Conservation (phyloP, 2,329 filamentous ascomycete genomes). For the Sporothrix mexicana region DNA sequence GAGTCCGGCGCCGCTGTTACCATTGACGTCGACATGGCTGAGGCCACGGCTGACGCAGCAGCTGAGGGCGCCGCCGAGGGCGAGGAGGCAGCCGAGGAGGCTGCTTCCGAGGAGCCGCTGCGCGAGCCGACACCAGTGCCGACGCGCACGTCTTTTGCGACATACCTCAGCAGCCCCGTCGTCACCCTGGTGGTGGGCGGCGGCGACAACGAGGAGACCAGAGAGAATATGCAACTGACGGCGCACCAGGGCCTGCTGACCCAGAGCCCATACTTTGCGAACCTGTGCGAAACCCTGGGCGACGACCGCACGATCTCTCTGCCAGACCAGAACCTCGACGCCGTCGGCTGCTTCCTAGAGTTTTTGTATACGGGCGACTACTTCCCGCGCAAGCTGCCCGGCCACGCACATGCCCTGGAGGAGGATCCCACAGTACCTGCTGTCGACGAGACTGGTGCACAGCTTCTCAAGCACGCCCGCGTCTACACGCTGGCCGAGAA, state of each 20-base stretch:
- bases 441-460: conserved; percentile 78
- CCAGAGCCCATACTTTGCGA: conserved; percentile 76
- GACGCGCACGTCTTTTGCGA: conserved; percentile 55
- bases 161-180: conserved; percentile 71
- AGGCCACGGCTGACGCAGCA: conserved; percentile 6
- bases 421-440: conserved; percentile 67
- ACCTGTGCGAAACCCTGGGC: conserved; percentile 66
- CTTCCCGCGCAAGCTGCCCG: conserved; percentile 72
- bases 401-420: conserved; percentile 69
- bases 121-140: conserved; percentile 39
- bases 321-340: conserved; percentile 69
- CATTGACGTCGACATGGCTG: conserved; percentile 14
- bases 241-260: conserved; percentile 80
- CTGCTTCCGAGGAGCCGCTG: conserved; percentile 28
- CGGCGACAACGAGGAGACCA: conserved; percentile 46
- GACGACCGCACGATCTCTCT: conserved; percentile 73
- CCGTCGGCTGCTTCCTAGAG: conserved; percentile 79
- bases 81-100: conserved; percentile 21
- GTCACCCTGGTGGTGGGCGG: conserved; percentile 70
- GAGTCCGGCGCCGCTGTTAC: not conserved
- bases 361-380: conserved; percentile 87
- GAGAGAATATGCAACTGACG: conserved; percentile 61
- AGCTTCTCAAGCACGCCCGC: conserved; percentile 86
- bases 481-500: conserved; percentile 89
- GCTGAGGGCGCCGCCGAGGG: conserved; percentile 38